These are phyloP conservation scores for Leptomonas pyrrhocoris DNA, from an alignment of 208 protist species.

Conservation along the genomic window DNA sequence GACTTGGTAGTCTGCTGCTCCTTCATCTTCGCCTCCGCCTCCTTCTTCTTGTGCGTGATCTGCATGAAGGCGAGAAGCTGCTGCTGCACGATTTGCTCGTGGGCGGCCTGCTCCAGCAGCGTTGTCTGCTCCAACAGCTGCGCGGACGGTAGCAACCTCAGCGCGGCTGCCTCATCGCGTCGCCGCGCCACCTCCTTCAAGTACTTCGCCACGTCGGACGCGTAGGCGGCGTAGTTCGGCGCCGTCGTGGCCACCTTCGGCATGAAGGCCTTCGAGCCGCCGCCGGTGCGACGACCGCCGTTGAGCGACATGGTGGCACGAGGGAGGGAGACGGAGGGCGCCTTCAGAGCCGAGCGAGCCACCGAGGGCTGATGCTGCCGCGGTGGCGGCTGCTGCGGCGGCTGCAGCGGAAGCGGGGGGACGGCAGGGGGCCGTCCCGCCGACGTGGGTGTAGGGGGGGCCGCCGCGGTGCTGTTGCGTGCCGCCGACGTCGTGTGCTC, in stretches of 20 bases:
- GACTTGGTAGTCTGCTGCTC: conserved; percentile 37
- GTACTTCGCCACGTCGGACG: conserved; percentile 54
- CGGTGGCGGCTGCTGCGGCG: not conserved
- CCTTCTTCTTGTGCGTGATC: conserved; percentile 50
- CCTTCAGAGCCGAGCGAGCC: not conserved
- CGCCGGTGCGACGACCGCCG: conserved; percentile 8
- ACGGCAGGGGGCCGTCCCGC: conserved; percentile 10
- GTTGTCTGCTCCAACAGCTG: conserved; percentile 64
- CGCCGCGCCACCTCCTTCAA: conserved; percentile 59
- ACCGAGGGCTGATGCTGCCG: not conserved
- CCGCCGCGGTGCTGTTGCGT: not conserved
- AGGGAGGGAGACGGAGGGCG: conserved; percentile 4
- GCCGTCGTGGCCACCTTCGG: conserved; percentile 15
- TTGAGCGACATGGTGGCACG: conserved; percentile 12
- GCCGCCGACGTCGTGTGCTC: not conserved
- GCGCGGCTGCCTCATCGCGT: conserved; percentile 47
- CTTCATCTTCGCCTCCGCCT: conserved; percentile 46
- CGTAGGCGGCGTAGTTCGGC: conserved; percentile 29
- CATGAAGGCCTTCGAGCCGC: conserved; percentile 19
- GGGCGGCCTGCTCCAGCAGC: conserved; percentile 48
- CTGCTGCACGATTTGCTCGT: conserved; percentile 51
- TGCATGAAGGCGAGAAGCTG: conserved; percentile 45
- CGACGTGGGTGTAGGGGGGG: not conserved
- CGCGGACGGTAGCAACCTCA: conserved; percentile 65
- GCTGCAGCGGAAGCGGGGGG: conserved; percentile 6